Conservation (phyloP, 331 rosid genomes). For the Telfairia occidentalis region DNA sequence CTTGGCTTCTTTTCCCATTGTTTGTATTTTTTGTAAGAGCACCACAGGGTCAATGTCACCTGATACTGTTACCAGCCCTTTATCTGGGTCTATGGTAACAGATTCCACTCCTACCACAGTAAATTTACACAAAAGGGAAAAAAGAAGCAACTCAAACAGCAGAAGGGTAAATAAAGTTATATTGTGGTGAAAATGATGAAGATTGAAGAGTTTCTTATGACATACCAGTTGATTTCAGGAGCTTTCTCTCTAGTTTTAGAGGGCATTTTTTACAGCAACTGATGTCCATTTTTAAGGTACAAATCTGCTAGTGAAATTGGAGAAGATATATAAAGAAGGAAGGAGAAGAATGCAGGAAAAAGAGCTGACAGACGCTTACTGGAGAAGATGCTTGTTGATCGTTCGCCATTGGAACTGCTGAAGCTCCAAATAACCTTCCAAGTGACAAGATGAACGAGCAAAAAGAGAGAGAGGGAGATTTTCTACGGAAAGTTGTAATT, state of each 20-base stretch:
- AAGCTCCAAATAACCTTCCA: background rate
- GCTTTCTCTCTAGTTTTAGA: background rate
- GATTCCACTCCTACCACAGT: conserved; percentile 12
- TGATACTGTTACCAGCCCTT: conserved; percentile 5
- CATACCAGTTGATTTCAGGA: conserved; percentile 5
- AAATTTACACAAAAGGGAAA: background rate
- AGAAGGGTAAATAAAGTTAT: background rate
- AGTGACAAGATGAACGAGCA: background rate
- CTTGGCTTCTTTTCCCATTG: conserved; percentile 1
- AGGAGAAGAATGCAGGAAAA: background rate
- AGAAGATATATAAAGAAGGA: background rate
- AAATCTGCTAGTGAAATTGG: background rate
- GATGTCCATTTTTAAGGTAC: conserved; percentile 8
- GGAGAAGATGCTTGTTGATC: background rate
- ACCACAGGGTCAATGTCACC: conserved; percentile 6
- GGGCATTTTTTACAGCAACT: conserved; percentile 10
- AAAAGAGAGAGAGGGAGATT: background rate
- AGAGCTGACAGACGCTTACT: background rate
- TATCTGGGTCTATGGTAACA: background rate
- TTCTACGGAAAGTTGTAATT: background rate
- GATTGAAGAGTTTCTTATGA: background rate
- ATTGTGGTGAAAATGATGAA: background rate
- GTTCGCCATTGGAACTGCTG: background rate
- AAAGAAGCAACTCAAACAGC: background rate
- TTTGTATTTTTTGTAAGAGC: background rate